Percentiles rank a stretch among this genome's conserved stretches.
These are phyloP conservation scores for Sodiomyces alkalinus DNA, from an alignment of 2,329 filamentous ascomycete species.

Conservation along the genomic window DNA sequence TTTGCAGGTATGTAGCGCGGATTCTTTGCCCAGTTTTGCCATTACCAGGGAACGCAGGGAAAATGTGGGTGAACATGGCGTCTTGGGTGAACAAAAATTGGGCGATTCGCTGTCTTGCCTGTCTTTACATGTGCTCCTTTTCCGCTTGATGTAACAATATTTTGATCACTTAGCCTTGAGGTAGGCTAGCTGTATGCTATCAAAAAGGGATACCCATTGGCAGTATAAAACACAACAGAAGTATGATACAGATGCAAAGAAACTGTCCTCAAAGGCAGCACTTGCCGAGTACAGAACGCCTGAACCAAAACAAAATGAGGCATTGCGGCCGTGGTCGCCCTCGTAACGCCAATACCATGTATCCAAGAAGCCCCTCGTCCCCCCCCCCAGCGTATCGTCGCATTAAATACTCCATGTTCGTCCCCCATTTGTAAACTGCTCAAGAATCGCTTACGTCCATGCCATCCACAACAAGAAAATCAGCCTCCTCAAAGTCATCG, in stretches of 20 bases:
- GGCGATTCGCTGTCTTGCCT: too few relatives aligned
- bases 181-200: too few relatives aligned
- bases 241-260: neutral
- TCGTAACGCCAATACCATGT: neutral
- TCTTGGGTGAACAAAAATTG: too few relatives aligned
- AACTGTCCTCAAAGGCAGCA: slow-evolving; percentile 9
- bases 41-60: too few relatives aligned
- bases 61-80: too few relatives aligned
- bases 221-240: slow-evolving; percentile 1
- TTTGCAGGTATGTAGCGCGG: slow-evolving; percentile 33
- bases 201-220: slow-evolving; percentile 2
- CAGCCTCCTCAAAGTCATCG: slow-evolving; percentile 54
- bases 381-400: neutral
- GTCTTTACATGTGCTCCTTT: too few relatives aligned
- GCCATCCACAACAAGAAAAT: slow-evolving; percentile 39
- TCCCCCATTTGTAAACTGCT: neutral
- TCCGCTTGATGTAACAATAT: too few relatives aligned
- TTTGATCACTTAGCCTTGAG: too few relatives aligned
- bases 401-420: neutral
- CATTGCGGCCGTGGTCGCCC: too few relatives aligned
- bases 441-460: slow-evolving; percentile 25
- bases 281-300: slow-evolving; percentile 9
- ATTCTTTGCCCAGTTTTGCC: too few relatives aligned
- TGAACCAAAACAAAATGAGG: too few relatives aligned
- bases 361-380: neutral